phyloP scores from a whole-genome alignment of 805 yeast genomes.

The Candida sakaeoensis region DNA sequence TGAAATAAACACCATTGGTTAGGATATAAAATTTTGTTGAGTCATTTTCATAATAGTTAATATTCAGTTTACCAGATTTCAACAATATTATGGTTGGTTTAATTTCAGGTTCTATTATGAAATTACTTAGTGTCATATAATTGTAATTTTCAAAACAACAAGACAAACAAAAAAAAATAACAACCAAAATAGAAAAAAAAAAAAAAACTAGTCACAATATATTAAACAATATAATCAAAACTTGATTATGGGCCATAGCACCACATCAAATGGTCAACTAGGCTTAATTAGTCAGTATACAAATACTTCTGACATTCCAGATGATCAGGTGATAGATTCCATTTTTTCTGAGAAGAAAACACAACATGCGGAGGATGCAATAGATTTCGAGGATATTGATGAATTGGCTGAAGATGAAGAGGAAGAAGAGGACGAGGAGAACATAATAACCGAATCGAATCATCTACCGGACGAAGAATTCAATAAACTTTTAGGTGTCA shows the following conservation, averaged over 20 bases:
- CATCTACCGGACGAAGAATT: constrained; percentile 21
- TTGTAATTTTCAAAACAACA: not conserved
- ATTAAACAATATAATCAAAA: not conserved
- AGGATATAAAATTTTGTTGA: not conserved
- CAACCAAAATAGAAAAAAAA: not conserved
- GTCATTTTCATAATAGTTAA: constrained; percentile 5
- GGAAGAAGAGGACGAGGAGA: constrained; percentile 13
- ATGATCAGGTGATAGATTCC: constrained; percentile 35
- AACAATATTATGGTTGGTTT: constrained; percentile 3
- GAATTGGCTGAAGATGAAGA: constrained; percentile 79
- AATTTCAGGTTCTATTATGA: not conserved
- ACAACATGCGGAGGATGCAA: constrained; percentile 85
- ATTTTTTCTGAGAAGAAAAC: constrained; percentile 38
- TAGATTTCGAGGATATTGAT: constrained; percentile 92
- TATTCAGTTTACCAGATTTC: constrained; percentile 1
- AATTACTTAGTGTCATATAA: not conserved
- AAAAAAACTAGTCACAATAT: constrained; percentile 4
- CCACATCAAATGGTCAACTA: not conserved
- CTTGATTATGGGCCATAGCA: constrained; percentile 9
- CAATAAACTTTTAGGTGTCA: constrained; percentile 16
- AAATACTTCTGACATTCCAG: constrained; percentile 27
- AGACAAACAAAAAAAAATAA: not conserved
- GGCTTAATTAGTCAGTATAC: constrained; percentile 15
- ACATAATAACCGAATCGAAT: constrained; percentile 1
- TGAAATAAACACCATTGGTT: not conserved